Percentiles rank a stretch among this genome's conserved stretches.
Evolutionary conservation across 345 rosid genomes (phyloP).

Genomic region (Camelina laxa): DNA sequence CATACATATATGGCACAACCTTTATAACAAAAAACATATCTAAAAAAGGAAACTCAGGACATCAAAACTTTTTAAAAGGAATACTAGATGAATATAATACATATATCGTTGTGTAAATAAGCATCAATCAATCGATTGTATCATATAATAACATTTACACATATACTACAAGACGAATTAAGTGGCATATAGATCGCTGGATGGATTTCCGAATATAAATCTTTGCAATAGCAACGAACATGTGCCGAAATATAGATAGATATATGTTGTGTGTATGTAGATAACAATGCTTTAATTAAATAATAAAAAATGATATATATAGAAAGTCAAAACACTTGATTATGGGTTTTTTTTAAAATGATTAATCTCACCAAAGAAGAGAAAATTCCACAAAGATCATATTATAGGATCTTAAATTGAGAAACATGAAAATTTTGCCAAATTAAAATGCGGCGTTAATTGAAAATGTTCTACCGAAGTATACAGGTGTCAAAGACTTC

Average conservation of each 20-base stretch:
- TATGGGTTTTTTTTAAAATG: background rate
- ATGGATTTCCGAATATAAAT: conserved; percentile 27
- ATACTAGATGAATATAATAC: conserved; percentile 26
- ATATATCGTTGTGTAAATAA: conserved; percentile 3
- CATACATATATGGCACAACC: conserved; percentile 41
- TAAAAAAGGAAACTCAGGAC: conserved; percentile 41
- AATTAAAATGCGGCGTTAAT: background rate
- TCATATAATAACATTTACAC: conserved; percentile 2
- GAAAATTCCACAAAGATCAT: background rate
- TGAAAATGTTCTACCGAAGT: background rate
- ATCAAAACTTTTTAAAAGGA: conserved; percentile 37
- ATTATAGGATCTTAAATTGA: background rate
- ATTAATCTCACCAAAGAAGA: background rate
- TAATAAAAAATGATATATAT: background rate
- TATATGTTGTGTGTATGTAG: background rate
- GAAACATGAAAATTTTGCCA: background rate
- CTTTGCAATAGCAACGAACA: conserved; percentile 13
- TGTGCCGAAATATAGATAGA: conserved; percentile 1
- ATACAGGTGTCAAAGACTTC: background rate
- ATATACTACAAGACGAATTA: conserved; percentile 20
- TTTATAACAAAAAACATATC: conserved; percentile 39
- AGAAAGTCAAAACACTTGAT: conserved; percentile 6
- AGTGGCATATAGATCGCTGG: conserved; percentile 25
- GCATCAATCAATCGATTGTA: conserved; percentile 34
- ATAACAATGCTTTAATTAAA: conserved; percentile 28